Evolutionary conservation across 805 yeast genomes (phyloP).

Genomic region (Diddensiella caesifluorescens): DNA sequence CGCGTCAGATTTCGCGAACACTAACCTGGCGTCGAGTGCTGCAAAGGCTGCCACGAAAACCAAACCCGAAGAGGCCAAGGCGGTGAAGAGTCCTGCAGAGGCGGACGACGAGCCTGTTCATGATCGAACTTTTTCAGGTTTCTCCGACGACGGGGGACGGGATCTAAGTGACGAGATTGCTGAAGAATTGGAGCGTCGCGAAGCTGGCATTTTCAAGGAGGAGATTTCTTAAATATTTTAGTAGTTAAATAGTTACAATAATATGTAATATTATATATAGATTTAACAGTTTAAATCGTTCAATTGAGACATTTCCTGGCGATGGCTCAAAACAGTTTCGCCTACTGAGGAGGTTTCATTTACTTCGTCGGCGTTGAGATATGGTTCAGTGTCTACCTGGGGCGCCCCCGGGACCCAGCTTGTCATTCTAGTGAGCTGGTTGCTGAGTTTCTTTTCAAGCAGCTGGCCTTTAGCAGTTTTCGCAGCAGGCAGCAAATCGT

Average conservation of each 20-base stretch:
- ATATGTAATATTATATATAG: neutral
- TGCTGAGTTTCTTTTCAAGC: conserved; percentile 14
- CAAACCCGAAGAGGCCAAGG: conserved; percentile 9
- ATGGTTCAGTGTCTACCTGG: conserved; percentile 10
- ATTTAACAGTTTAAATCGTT: conserved; percentile 5
- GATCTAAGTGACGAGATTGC: conserved; percentile 18
- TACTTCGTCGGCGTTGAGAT: conserved; percentile 15
- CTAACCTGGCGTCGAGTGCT: conserved; percentile 4
- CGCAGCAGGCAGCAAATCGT: conserved; percentile 67
- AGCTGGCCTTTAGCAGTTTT: conserved; percentile 30
- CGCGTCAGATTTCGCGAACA: conserved; percentile 9
- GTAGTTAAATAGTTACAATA: neutral
- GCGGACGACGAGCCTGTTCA: conserved; percentile 10
- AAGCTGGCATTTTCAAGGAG: conserved; percentile 14
- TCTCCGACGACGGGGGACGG: conserved; percentile 20
- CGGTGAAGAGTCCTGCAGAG: conserved; percentile 1
- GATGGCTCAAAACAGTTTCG: conserved; percentile 14
- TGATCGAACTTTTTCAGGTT: conserved; percentile 18
- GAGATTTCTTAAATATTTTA: conserved; percentile 10
- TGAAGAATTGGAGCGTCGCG: conserved; percentile 5
- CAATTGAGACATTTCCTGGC: conserved; percentile 7
- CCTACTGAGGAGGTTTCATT: conserved; percentile 11
- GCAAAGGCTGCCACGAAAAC: conserved; percentile 1
- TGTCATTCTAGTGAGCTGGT: conserved; percentile 8
- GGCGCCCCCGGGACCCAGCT: conserved; percentile 15